These are phyloP conservation scores for Rhododendron kiyosumense DNA, from an alignment of 148 eudicot species.

Conservation along the genomic window DNA sequence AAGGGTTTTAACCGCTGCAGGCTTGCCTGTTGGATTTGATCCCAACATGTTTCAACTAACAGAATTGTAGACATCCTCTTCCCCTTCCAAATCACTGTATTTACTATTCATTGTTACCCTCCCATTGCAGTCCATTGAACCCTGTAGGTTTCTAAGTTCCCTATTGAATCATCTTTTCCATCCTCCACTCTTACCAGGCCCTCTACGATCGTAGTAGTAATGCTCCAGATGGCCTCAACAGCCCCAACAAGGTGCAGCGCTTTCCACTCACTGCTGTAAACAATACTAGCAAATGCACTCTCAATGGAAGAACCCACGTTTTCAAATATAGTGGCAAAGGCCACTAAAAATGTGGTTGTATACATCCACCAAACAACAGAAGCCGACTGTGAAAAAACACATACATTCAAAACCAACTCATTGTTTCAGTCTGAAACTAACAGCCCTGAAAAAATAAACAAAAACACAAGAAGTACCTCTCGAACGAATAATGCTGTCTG, in stretches of 20 bases:
- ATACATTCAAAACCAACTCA: background rate
- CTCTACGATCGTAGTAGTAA: background rate
- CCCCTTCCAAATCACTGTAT: background rate
- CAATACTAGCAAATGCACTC: background rate
- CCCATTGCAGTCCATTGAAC: background rate
- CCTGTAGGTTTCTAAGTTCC: background rate
- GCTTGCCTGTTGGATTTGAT: background rate
- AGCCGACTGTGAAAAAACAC: background rate
- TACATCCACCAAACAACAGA: background rate
- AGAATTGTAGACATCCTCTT: background rate
- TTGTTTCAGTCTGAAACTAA: background rate
- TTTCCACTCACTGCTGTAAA: background rate
- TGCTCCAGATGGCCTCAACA: background rate
- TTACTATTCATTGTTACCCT: background rate
- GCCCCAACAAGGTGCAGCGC: background rate
- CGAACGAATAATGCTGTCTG: constrained; percentile 77
- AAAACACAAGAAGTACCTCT: constrained; percentile 53
- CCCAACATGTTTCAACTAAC: background rate
- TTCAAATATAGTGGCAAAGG: background rate
- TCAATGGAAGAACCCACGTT: background rate
- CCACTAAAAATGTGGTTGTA: background rate
- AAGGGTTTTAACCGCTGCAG: background rate
- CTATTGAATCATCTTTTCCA: background rate
- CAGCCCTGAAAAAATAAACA: background rate
- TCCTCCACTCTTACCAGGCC: background rate